Evolutionary conservation across 306 rosid species (phyloP), one percentile per base, ranked within the genome.

Genomic region (Luffa acutangula): DNA sequence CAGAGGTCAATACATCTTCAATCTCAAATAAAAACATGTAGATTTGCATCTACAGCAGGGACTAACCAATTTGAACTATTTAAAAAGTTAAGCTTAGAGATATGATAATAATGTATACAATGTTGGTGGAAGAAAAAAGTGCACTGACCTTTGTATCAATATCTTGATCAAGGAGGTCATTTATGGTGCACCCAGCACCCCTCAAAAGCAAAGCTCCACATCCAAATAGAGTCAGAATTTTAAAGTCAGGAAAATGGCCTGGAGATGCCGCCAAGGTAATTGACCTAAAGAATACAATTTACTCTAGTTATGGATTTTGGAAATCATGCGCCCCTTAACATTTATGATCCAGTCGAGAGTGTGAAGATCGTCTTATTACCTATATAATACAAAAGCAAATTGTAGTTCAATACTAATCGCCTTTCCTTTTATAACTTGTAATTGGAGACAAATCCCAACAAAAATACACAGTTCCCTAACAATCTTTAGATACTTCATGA

Each of bases 101-200:
- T 42, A 69, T 7, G 3, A 12, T 42, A n/a, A 67, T 6, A 43
- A 43, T 69, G 54, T 69, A 69, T 49, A 48, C 33, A 45, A 73
- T 49, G 33, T 48, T 7, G 14, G 7, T 72, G 77, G 58, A 49
- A 73, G 78, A 73, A 73, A 73, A 52, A 49, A 9, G 6, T 46
- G 78, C 9, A 74, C 54, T 37, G 45, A 87, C 98, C 92, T 63
- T 88, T 62, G 85, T 85, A 83, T 94, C 98, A 78, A 94, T 92
- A 78, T 94, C 96, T 57, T 84, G 92, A 80, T 91, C 97, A 67
- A 94, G 87, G 56, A 95, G 95, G 78, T 94, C 98, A 76, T 94
- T 94, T 70, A 92, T 6, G 51, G 97, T 94, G 86, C 95, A 94
- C 15, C 97, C 97, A 9, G 96, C 97, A 9, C 97, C 97, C 86